Base-by-base conservation (phyloP, 306 rosid species). In the Psophocarpus tetragonolobus region DNA sequence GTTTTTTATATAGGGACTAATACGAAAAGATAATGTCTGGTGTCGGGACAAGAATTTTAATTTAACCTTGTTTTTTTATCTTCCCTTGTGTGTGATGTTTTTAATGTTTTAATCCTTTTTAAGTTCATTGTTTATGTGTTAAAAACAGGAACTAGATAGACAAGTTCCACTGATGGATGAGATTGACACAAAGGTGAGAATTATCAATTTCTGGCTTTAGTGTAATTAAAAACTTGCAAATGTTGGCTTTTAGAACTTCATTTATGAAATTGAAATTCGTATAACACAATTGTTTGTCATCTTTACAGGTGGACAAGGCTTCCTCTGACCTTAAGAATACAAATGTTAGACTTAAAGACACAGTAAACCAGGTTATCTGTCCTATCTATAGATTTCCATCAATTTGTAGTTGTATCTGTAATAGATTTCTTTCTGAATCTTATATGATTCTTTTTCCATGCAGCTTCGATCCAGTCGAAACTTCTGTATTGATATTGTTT, bases 101-200 rank as follows among this genome's bases (percentile, higher is more conserved):
- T n/a, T n/a, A n/a, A 13, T 44, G 75, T 79, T 61, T 15, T 23
- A 33, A 61, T 48, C 20, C 24, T 9, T 54, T 50, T 9, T 57
- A 71, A 61, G 26, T 60, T 75, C 30, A 42, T 41, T 51, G 51
- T 62, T 68, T 54, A 58, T 81, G 62, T 80, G 77, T 56, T 64
- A 3, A 77, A 68, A 86, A 24, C 87, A 96, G 98, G 99, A 96
- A 83, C 0, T 96, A 29, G 99, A 96, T 73, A 90, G 94, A 88
- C 99, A 96, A 92, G 98, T 96, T 79, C 99, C 99, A 21, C 80
- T 96, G 84, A 88, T 96, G 99, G 99, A 96, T 80, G 99, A 92
- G 92, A 96, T 96, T 62, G 99, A 96, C 76, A 74, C 90, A 29
- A 96, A 96, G 97, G 99, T 96, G 63, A 88, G 85, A 71, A 60